Base-by-base conservation (phyloP, 441 rosid species). In the Gossypium lobatum region DNA sequence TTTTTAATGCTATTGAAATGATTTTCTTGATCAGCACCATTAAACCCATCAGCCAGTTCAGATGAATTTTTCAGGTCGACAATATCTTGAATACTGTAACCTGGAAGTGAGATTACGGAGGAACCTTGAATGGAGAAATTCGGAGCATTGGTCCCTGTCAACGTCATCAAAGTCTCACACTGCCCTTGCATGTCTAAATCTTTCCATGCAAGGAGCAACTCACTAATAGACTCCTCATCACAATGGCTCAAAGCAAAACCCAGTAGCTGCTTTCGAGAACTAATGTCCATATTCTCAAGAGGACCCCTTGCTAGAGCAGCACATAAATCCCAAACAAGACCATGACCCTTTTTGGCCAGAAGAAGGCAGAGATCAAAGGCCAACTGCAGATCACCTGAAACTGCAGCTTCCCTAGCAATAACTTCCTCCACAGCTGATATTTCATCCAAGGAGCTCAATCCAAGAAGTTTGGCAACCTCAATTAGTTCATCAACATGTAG, bases 221-320 rank as follows among this genome's bases (percentile, higher is more conserved):
- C 99, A 14, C 91, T 84, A 72, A 96, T 85, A 20, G 98, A 96
- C 79, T 92, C 98, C 78, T 89, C 93, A 73, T 96, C 98, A 77
- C 97, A 96, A 79, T 96, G 92, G 83, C 95, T 88, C 82, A 93
- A 81, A 73, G 98, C 95, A 81, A 96, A 96, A 74, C 98, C 98
- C 72, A 96, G 77, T 20, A 93, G 81, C 74, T 88, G 86, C 82
- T 96, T 96, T 74, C 98, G 86, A 70, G 97, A 91, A 78, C 74
- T 83, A 75, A 87, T 76, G 75, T 92, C 98, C 92, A 96, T 93
- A 79, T 88, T 85, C 72, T 92, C 97, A 80, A 93, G 97, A 70
- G 92, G 98, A 79, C 98, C 98, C 79, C 97, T 93, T 58, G 98
- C 99, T 75, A 96, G 92, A 82, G 99, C 98, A 80, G 97, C 96